Evolutionary conservation across 2,329 filamentous ascomycete species (phyloP), one percentile per base, ranked within the genome.

Genomic region (Beauveria scarabaeidicola): DNA sequence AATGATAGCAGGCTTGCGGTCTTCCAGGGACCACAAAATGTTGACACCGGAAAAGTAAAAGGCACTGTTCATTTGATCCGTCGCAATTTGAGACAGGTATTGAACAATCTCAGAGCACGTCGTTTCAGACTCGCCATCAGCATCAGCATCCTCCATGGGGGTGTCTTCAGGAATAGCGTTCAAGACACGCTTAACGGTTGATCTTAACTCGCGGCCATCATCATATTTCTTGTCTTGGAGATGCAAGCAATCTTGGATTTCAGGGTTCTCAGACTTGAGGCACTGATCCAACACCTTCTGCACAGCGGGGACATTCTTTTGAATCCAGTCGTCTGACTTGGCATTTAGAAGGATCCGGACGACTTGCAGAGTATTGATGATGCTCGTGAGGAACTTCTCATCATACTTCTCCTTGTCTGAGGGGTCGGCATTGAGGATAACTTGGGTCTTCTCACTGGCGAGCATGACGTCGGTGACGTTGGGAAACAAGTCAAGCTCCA

Each of bases 291-390:
- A 75, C 13, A 97, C 84, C 69, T 91, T 96, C 71, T 97, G 91
- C 29, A 97, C 80, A 29, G 85, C 78, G 0, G 87, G 74, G 66
- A 96, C 82, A 64, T 91, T 90, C 67, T 85, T 85, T 56, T 91
- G 75, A 41, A 97, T 87, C 94, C 94, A 99, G 3, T 96, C 90
- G 67, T 96, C 87, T 0, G 89, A 79, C 72, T 96, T 95, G 63
- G 88, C 86, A 66, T 94, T 91, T 61, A 97, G 79, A 52, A 99
- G 86, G 61, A 97, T 89, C 52, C 93, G 89, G 62, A 99, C 80
- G 44, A 97, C 89, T 70, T 97, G 92, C 15, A 99, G 80, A 1
- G 92, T 91, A 70, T 99, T 99, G 74, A 99, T 85, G 73, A 96
- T 93, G 63, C 88, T 87, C 1, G 90, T 95, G 46, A 89, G 81